phyloP scores from a whole-genome alignment of 495 filamentous ascomycete genomes.

The Aspergillus nidulans region DNA sequence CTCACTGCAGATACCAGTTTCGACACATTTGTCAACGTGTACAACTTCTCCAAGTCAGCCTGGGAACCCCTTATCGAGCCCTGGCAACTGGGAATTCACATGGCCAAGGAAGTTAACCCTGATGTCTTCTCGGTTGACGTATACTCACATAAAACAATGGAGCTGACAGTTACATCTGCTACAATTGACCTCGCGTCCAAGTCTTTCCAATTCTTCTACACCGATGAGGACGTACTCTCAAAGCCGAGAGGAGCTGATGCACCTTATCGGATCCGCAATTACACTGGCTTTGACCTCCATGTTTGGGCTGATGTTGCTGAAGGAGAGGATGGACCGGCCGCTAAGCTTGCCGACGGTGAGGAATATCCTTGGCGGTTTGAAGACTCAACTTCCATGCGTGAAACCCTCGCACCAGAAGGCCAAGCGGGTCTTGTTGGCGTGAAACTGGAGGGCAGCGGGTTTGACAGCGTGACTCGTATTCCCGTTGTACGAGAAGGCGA shows the following conservation, averaged over 20 bases:
- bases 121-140: conserved; percentile 79
- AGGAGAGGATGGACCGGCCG: conserved; percentile 58
- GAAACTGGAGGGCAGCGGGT: conserved; percentile 86
- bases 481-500: conserved; percentile 92
- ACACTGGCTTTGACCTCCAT: conserved; percentile 86
- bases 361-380: conserved; percentile 96
- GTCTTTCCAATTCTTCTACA: conserved; percentile 82
- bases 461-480: conserved; percentile 83
- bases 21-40: conserved; percentile 92
- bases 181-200: conserved; percentile 91
- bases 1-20: conserved; percentile 84
- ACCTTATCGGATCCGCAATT: conserved; percentile 88
- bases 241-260: conserved; percentile 90
- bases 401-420: conserved; percentile 80
- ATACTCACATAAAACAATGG: conserved; percentile 81
- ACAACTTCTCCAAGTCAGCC: conserved; percentile 97
- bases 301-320: conserved; percentile 72
- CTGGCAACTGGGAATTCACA: conserved; percentile 88
- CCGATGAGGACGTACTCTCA: conserved; percentile 87
- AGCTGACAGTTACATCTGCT: conserved; percentile 87
- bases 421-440: conserved; percentile 73
- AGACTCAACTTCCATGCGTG: conserved; percentile 88
- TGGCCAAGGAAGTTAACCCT: conserved; percentile 71
- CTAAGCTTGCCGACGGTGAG: conserved; percentile 84
- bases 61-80: conserved; percentile 98